These are phyloP conservation scores for Beauveria medogensis DNA, from an alignment of 2,329 filamentous ascomycete species.

Conservation along the genomic window DNA sequence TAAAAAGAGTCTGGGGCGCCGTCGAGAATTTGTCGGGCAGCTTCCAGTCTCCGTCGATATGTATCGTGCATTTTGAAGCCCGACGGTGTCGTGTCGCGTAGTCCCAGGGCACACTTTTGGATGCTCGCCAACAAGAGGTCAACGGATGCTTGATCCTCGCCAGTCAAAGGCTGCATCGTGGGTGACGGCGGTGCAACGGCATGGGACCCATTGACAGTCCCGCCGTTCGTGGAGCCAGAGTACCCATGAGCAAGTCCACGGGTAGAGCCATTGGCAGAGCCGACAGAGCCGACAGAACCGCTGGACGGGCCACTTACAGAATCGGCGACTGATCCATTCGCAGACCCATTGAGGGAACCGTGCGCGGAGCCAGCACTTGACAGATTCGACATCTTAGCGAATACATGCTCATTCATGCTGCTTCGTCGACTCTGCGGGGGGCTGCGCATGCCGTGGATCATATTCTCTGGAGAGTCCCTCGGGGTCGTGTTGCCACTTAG, in stretches of 20 bases:
- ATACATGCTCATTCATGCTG: constrained; percentile 6
- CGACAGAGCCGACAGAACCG: neutral
- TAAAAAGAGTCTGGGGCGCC: constrained; percentile 36
- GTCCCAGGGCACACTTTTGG: constrained; percentile 50
- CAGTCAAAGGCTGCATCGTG: constrained; percentile 39
- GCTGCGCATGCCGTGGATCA: constrained; percentile 24
- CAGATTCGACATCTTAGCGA: neutral
- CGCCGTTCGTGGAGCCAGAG: neutral
- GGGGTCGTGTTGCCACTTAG: constrained; percentile 40
- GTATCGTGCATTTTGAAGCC: constrained; percentile 48
- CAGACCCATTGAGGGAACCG: constrained; percentile 1
- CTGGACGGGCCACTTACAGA: neutral
- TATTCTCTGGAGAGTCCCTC: constrained; percentile 40
- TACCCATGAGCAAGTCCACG: neutral
- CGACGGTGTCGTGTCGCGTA: constrained; percentile 47
- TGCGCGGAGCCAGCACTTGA: neutral
- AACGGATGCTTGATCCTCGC: constrained; percentile 52
- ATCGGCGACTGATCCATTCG: neutral
- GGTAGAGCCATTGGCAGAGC: neutral
- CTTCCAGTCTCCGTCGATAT: constrained; percentile 64
- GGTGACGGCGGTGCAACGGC: constrained; percentile 20
- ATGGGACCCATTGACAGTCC: constrained; percentile 25
- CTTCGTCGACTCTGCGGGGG: neutral
- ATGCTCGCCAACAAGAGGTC: constrained; percentile 52
- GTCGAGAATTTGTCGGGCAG: constrained; percentile 65